Base-by-base conservation (phyloP, 2,329 filamentous ascomycete genomes). In the Colletotrichum sojae region DNA sequence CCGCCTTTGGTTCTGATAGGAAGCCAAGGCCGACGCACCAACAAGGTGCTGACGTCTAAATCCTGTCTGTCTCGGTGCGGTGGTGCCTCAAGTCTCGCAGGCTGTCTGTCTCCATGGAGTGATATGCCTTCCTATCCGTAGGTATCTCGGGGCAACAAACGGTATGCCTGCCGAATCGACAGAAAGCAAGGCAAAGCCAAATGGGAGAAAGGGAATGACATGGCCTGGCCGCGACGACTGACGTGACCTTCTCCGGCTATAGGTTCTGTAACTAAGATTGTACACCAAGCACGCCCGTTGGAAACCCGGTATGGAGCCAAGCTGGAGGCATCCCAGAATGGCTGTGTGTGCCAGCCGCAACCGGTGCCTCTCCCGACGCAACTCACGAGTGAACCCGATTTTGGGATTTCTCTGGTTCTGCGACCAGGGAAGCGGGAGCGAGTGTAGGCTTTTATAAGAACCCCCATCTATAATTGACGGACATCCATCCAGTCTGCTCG, bases 371-470 rank as follows among this genome's bases (percentile, higher is more conserved):
- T 31, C 27, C 6, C 31, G 31, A 36, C 31, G 31, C 31, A 10
- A 25, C 22, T 25, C 22, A 25, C 22, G 31, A 36, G 31, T 10
- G 31, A 36, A 43, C 40, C 12, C 40, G 40, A 43, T 43, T 52
- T 22, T 66, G 49, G 25, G 54, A 22, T 39, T 18, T 46, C n/a
- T 55, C 22, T 54, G 62, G 62, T n/a, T 60, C 62, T 45, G 57
- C 27, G 56, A 51, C 64, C 67, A 69, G 51, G 62, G 45, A 60
- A 60, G 18, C 45, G 25, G 18, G 18, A 43, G 36, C 25, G 13
- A 16, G 15, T 25, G 22, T 46, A 36, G 39, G 22, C 22, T 18
- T 15, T 15, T 60, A 52, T 45, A 31, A 31, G n/a, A 46, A 51
- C 51, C 45, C 62, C 46, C 45, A 36, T 61, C 55, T 13, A 61